Percentiles rank a stretch among this genome's conserved stretches.
Conservation (phyloP, 164 flowering plant species). For the Vitis labrusca region DNA sequence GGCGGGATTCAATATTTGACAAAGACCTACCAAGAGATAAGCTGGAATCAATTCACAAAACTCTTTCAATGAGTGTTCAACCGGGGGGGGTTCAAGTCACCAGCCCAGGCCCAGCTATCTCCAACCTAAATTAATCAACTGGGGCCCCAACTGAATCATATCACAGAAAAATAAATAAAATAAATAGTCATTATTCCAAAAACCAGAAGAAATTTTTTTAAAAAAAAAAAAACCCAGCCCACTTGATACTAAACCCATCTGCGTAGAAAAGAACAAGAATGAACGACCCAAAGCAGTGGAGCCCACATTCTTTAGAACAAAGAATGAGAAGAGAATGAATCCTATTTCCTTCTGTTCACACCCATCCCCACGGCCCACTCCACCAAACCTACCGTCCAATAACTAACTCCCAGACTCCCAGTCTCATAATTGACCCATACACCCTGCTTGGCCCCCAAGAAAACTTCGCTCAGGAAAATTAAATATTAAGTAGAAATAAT, state of each 20-base stretch:
- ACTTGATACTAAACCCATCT: background rate
- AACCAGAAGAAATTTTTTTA: background rate
- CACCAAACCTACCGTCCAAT: conserved; percentile 15
- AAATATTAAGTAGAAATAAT: background rate
- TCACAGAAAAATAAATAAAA: too few species aligned
- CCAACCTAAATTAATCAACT: too few species aligned
- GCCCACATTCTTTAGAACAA: conserved; percentile 2
- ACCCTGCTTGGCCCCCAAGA: conserved; percentile 1
- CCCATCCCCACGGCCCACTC: background rate
- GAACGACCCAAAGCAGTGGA: background rate
- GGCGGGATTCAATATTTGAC: too few species aligned
- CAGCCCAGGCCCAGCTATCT: too few species aligned
- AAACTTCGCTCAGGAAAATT: background rate
- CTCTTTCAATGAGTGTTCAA: too few species aligned
- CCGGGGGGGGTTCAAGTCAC: too few species aligned
- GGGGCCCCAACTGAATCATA: too few species aligned
- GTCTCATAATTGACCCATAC: background rate
- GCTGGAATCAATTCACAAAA: too few species aligned
- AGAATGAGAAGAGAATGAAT: background rate
- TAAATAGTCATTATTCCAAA: background rate
- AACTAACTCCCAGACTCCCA: background rate
- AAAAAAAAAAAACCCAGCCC: background rate
- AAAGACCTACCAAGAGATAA: too few species aligned
- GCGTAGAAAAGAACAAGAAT: conserved; percentile 5
- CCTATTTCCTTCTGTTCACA: background rate